These are phyloP conservation scores for Penicillium janthinellum DNA, from an alignment of 2,329 filamentous ascomycete genomes.

Conservation along the genomic window DNA sequence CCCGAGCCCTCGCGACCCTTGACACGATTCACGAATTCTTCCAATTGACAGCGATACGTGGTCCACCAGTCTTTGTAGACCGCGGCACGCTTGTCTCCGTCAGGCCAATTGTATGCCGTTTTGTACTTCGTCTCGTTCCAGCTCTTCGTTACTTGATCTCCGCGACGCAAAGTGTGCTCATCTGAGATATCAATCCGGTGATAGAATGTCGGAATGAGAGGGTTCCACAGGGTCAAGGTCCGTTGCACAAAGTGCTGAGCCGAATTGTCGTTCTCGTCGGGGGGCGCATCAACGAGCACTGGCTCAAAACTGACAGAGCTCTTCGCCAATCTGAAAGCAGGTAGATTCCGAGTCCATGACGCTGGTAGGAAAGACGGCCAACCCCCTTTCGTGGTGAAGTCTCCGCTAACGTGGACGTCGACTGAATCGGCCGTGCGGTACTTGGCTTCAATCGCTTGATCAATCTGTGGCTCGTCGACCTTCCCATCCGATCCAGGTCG, in stretches of 20 bases:
- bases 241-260: background rate
- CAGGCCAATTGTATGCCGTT: slow-evolving; percentile 3
- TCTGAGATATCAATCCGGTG: slow-evolving; percentile 3
- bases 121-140: slow-evolving; percentile 1
- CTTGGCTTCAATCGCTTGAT: background rate
- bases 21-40: slow-evolving; percentile 53
- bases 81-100: background rate
- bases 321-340: background rate
- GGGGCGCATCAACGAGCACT: background rate
- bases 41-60: slow-evolving; percentile 51
- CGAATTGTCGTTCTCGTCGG: background rate
- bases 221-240: slow-evolving; percentile 1
- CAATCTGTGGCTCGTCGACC: background rate
- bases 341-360: background rate
- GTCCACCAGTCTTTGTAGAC: slow-evolving; percentile 45
- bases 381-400: background rate
- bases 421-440: background rate
- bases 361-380: background rate
- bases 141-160: background rate
- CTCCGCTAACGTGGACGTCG: background rate
- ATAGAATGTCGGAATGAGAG: background rate
- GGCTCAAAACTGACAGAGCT: background rate
- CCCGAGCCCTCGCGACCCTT: slow-evolving; percentile 41
- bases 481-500: background rate
- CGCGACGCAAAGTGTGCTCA: background rate